Evolutionary conservation across 805 yeast species (phyloP), one percentile per base, ranked within the genome.

Genomic region (Zygotorulaspora florentina): DNA sequence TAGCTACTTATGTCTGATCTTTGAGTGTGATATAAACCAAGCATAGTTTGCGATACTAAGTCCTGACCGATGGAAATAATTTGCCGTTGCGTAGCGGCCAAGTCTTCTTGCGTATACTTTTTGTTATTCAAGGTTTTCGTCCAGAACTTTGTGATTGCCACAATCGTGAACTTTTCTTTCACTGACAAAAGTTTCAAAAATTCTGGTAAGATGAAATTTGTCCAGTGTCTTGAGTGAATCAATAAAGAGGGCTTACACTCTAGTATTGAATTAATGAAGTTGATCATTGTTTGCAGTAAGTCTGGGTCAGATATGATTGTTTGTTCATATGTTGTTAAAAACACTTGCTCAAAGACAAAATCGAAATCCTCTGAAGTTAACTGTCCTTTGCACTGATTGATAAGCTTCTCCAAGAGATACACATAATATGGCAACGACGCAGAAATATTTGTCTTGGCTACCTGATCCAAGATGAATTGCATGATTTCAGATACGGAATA

Each of bases 1-100:
- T 71, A 84, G 37, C 68, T 66, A 11, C 80, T 87, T 34, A 83
- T 59, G 47, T 78, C 80, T 0, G 90, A 83, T 52, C 91, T 66
- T 5, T 72, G 68, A 12, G 76, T 55, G 43, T 71, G 77, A 61
- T 82, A 56, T 62, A 83, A 54, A 48, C 74, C 71, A 53, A 67
- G 48, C 62, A 77, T 47, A 2, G 71, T 57, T 12, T 57, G 52
- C 42, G 56, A 39, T 55, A 70, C 54, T 52, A 62, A 12, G 43
- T 64, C 49, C 47, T 53, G 54, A 45, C 69, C 55, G 51, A 62
- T 35, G 9, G 54, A 41, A 12, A 43, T 23, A 12, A 66, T 45
- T 35, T 69, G 56, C 11, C 53, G 42, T 63, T 61, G 55, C 0
- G 72, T 54, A 0, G 51, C 41, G 1, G 61, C 64, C 30, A 71